Evolutionary conservation across 2,329 filamentous ascomycete species (phyloP).

Genomic region (Xylariomycetidae sp.): DNA sequence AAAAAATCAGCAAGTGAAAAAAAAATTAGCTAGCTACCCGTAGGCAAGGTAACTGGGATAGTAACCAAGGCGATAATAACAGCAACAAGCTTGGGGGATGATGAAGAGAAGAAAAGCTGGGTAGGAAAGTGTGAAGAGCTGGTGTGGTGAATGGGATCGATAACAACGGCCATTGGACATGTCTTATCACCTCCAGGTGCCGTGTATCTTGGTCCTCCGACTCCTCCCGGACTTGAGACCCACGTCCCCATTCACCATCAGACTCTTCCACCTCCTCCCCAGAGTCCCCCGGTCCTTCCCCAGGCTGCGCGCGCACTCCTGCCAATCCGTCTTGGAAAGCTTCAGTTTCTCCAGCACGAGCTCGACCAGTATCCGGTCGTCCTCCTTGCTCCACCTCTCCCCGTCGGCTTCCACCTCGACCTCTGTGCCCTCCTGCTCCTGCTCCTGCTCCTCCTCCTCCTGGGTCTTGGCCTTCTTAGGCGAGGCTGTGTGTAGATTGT

Average conservation of each 20-base stretch:
- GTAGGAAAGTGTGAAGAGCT: no score
- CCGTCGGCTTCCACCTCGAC: constrained; percentile 41
- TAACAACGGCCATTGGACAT: no score
- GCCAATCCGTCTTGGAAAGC: constrained; percentile 61
- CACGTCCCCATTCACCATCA: constrained; percentile 55
- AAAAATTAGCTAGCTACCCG: no score
- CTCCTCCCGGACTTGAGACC: constrained; percentile 51
- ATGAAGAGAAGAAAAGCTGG: no score
- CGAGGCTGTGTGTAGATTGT: constrained; percentile 47
- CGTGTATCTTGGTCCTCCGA: constrained; percentile 45
- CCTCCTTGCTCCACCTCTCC: constrained; percentile 55
- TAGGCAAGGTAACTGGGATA: no score
- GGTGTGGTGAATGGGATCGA: no score
- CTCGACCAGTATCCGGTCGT: constrained; percentile 63
- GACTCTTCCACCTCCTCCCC: constrained; percentile 57
- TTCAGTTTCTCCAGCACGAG: constrained; percentile 63
- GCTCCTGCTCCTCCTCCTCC: constrained; percentile 8
- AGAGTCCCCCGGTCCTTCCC: constrained; percentile 56
- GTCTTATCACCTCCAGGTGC: constrained; percentile 55
- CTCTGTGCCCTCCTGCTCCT: constrained; percentile 28
- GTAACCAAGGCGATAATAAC: no score
- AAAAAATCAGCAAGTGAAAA: no score
- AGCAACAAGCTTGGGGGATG: no score
- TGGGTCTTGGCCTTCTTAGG: constrained; percentile 21
- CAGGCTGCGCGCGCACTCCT: constrained; percentile 60